Evolutionary conservation across 2,329 filamentous ascomycete species (phyloP), one percentile per base, ranked within the genome.

Genomic region (Pseudogymnoascus sp.): DNA sequence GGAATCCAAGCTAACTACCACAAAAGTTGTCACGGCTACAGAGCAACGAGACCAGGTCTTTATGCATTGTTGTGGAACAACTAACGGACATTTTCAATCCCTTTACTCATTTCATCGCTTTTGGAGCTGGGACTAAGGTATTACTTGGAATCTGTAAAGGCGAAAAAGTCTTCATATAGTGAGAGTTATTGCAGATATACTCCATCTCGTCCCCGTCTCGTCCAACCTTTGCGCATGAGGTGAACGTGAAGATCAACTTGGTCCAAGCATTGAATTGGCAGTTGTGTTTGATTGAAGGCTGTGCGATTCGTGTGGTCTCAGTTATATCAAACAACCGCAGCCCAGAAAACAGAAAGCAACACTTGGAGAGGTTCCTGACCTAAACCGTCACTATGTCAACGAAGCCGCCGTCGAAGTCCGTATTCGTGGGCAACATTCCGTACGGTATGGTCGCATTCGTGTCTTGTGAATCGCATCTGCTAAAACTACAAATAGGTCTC

Each of bases 371-470:
- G 49, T 55, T 28, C 49, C 35, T 39, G 62, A 65, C 22, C 59
- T 35, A 9, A 41, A 61, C 60, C 35, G 62, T 63, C 79, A 82
- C 69, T 74, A 91, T 84, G 88, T 90, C 81, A 74, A 84, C 82
- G 69, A 90, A 91, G 76, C 88, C 87, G 72, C 88, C 85, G 11
- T 90, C 89, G 14, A 84, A 88, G 65, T 88, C 92, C 28, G 88
- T 93, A 64, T 94, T 94, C 74, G 89, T 93, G 63, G 90, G 90
- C 67, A 92, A 93, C 72, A 92, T 91, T 68, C 87, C 88, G n/a
- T 92, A 92, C 76, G 89, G 87, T 88, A 76, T 67, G 76, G 70
- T 23, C 5, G 58, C n/a, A 35, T n/a, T 39, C 52, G 30, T 35
- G 55, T 28, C 42, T 58, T 42, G 42, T 39, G 60, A 58, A n/a